phyloP scores from a whole-genome alignment of 306 rosid genomes.

The Cucurbita argyrosperma region DNA sequence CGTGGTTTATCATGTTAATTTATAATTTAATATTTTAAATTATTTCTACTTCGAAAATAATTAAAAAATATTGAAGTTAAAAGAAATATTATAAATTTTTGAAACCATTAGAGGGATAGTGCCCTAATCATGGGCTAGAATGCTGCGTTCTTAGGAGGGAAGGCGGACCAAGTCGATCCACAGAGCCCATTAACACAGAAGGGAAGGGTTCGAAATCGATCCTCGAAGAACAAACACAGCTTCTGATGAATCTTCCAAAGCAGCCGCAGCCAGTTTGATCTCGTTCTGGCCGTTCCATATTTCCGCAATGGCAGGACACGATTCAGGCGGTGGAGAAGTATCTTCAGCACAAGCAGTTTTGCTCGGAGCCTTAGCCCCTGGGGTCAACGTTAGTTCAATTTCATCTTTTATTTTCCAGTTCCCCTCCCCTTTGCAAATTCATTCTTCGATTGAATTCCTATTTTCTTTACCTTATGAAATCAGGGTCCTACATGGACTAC shows the following conservation, averaged over 20 bases:
- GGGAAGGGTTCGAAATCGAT: not conserved
- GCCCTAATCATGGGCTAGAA: not conserved
- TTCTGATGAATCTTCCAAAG: not conserved
- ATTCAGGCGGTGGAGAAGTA: constrained; percentile 26
- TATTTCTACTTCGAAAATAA: too few species aligned
- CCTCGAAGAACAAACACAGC: not conserved
- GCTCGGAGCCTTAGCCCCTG: constrained; percentile 82
- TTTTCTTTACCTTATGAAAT: not conserved
- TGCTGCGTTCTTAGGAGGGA: not conserved
- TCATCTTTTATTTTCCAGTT: not conserved
- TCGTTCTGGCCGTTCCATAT: not conserved
- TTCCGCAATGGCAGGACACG: constrained; percentile 24
- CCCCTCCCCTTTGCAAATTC: not conserved
- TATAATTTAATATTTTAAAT: too few species aligned
- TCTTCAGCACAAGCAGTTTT: constrained; percentile 72
- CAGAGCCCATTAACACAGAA: not conserved
- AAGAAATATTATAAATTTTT: too few species aligned
- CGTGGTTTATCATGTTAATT: too few species aligned
- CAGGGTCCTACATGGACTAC: constrained; percentile 84
- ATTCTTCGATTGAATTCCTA: not conserved
- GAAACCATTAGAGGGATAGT: not conserved
- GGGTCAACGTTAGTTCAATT: constrained; percentile 52
- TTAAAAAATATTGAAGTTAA: too few species aligned
- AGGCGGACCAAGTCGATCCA: not conserved
- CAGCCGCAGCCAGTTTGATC: not conserved